Evolutionary conservation across 805 yeast species (phyloP).

Genomic region (Kockiozyma suomiensis): DNA sequence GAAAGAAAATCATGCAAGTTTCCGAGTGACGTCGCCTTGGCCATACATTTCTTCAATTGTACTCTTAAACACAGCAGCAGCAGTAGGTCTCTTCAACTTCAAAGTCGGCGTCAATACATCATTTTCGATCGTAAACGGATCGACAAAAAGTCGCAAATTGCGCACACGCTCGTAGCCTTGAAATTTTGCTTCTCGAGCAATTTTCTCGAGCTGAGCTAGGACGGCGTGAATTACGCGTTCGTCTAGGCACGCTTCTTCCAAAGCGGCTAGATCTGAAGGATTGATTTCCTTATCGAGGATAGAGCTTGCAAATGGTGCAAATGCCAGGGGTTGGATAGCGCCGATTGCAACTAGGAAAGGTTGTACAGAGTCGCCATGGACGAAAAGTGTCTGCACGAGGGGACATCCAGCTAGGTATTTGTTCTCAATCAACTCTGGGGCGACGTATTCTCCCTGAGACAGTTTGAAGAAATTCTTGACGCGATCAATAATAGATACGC

Average conservation of each 20-base stretch:
- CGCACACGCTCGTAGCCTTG: constrained; percentile 68
- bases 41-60: constrained; percentile 50
- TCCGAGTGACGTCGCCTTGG: constrained; percentile 46
- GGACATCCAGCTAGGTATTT: constrained; percentile 59
- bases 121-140: constrained; percentile 64
- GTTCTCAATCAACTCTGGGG: constrained; percentile 78
- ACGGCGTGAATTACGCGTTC: constrained; percentile 46
- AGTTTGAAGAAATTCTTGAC: constrained; percentile 75
- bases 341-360: constrained; percentile 61
- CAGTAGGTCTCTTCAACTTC: constrained; percentile 56
- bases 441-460: constrained; percentile 52
- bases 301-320: constrained; percentile 40
- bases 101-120: constrained; percentile 70
- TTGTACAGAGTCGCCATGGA: constrained; percentile 64
- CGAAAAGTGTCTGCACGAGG: constrained; percentile 56
- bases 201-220: constrained; percentile 46
- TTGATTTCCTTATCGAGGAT: constrained; percentile 40
- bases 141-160: constrained; percentile 55
- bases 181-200: constrained; percentile 46
- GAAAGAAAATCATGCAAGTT: neutral
- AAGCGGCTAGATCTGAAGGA: constrained; percentile 38
- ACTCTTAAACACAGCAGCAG: constrained; percentile 48
- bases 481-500: constrained; percentile 66
- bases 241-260: constrained; percentile 42
- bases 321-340: constrained; percentile 59